Evolutionary conservation across 2,329 filamentous ascomycete genomes (phyloP).

Genomic region (Didymella pomorum): DNA sequence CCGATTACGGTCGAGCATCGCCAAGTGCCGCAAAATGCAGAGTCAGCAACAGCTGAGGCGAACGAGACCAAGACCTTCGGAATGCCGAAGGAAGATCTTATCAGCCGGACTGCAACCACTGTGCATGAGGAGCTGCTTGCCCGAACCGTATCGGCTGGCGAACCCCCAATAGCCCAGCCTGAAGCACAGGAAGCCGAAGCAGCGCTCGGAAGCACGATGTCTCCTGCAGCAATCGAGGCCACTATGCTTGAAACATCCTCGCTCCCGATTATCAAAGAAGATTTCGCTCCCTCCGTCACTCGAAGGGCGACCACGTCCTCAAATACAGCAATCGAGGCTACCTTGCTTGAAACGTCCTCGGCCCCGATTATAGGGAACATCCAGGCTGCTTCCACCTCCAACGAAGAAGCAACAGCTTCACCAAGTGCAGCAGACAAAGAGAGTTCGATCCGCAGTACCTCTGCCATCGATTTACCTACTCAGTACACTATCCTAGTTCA

Average conservation of each 20-base stretch:
- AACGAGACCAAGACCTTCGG: slow-evolving; percentile 14
- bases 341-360: not conserved
- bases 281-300: too few species aligned
- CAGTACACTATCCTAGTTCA: slow-evolving; percentile 41
- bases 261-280: not conserved
- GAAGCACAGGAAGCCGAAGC: not conserved
- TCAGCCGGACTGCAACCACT: not conserved
- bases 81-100: slow-evolving; percentile 30
- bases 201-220: not conserved
- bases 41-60: not conserved
- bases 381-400: not conserved
- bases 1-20: slow-evolving; percentile 34
- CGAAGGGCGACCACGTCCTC: too few species aligned
- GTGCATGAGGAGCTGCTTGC: not conserved
- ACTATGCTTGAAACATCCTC: not conserved
- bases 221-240: not conserved
- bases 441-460: not conserved
- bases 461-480: not conserved
- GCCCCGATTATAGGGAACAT: not conserved
- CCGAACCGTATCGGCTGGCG: not conserved
- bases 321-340: not conserved
- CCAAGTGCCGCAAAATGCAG: slow-evolving; percentile 19
- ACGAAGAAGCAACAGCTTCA: not conserved
- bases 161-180: not conserved
- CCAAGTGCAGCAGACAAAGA: not conserved